phyloP scores from a whole-genome alignment of 1,139 yeast genomes.

The Arxiozyma slooffiae region DNA sequence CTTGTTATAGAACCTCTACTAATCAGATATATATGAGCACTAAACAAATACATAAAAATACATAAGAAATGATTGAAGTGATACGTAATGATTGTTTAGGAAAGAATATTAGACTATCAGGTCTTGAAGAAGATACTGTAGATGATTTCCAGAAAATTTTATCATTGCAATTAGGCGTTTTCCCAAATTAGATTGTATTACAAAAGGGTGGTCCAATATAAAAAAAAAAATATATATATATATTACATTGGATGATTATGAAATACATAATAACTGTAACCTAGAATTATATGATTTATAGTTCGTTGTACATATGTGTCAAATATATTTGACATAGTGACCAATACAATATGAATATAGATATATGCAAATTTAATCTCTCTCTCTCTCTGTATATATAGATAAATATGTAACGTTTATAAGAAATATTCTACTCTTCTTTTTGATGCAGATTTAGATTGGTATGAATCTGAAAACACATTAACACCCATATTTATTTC shows the following conservation, averaged over 20 bases:
- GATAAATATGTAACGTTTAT: slow-evolving; percentile 22
- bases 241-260: slow-evolving; percentile 84
- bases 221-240: no score
- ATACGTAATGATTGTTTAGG: slow-evolving; percentile 55
- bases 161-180: slow-evolving; percentile 55
- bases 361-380: not conserved
- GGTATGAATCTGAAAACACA: slow-evolving; percentile 30
- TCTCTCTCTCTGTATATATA: slow-evolving; percentile 3
- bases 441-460: slow-evolving; percentile 28
- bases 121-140: slow-evolving; percentile 75
- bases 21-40: no score
- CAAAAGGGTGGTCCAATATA: slow-evolving; percentile 72
- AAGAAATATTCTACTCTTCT: slow-evolving; percentile 64
- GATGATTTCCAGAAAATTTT: slow-evolving; percentile 85
- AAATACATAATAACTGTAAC: slow-evolving; percentile 81
- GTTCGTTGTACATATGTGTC: not conserved
- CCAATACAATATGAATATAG: not conserved
- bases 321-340: not conserved
- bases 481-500: slow-evolving; percentile 11
- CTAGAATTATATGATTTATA: slow-evolving; percentile 69
- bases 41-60: no score
- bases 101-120: slow-evolving; percentile 76
- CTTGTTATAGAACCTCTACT: no score
- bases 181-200: slow-evolving; percentile 53
- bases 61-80: slow-evolving; percentile 46